Base-by-base conservation (phyloP, 2,329 filamentous ascomycete genomes). In the Penicillium glabrum region DNA sequence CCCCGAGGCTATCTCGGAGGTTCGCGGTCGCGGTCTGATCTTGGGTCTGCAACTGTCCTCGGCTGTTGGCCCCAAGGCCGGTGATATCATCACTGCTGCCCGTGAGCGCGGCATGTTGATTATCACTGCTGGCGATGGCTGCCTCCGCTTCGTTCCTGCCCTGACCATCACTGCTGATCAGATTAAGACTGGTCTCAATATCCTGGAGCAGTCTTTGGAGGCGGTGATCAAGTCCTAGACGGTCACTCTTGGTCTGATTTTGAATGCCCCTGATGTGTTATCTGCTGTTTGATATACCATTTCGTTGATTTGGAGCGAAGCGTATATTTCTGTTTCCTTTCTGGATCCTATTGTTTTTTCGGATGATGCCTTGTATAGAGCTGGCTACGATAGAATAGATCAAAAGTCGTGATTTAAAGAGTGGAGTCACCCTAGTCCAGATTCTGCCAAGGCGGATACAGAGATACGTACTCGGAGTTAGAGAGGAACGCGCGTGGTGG, bases 41-140 rank as follows among this genome's bases (percentile, higher is more conserved):
- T 78, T 98, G 10, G 95, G 95, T 24, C 75, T 96, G 45, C 95
- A 99, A 78, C 78, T 99, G 55, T 86, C 82, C 7, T 80, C 86
- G 62, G 89, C 90, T 86, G 29, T 82, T 83, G 19, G 83, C 82
- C 13, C 69, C 44, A 76, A 75, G 63, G 76, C 74, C 3, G 64
- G 67, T 7, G 77, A 80, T 44, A 87, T 99, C 58, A 82, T 99
- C 59, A 91, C 88, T 62, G 93, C 92, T 11, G 92, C 93, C 19
- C 82, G 95, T 59, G 91, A 98, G 79, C 83, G 91, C 58, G 95
- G 95, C 0, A 74, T 99, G 68, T 75, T 99, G 57, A 82, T 99
- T 58, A 97, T 99, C 69, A 97, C 92, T 1, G 93, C 91, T 27
- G 95, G 95, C 1, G 92, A 87, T 29, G 96, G 98, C 71, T 97